phyloP scores from a whole-genome alignment of 176 grass and related monocot genomes.

The Eleusine indica region DNA sequence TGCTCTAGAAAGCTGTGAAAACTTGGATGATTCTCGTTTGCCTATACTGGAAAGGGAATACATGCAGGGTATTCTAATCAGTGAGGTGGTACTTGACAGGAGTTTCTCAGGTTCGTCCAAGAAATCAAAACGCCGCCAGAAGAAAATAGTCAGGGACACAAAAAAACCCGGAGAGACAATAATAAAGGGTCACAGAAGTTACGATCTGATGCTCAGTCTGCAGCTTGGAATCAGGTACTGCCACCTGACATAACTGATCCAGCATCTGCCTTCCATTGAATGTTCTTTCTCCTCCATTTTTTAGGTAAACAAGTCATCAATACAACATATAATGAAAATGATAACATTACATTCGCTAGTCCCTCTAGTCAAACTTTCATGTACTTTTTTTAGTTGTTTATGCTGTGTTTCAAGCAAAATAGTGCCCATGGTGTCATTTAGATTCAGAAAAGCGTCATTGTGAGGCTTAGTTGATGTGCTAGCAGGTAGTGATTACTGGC shows the following conservation, averaged over 20 bases:
- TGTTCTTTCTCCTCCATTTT: neutral
- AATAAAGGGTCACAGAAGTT: slow-evolving; percentile 97
- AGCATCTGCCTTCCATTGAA: neutral
- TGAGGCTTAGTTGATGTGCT: slow-evolving; percentile 20
- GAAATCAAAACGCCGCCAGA: slow-evolving; percentile 77
- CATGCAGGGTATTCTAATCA: slow-evolving; percentile 98
- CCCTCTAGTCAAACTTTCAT: neutral
- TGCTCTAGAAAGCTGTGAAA: slow-evolving; percentile 49
- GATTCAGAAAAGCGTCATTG: slow-evolving; percentile 10
- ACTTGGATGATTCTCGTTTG: slow-evolving; percentile 52
- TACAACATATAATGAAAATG: neutral
- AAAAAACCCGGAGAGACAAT: slow-evolving; percentile 89
- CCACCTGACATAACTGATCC: neutral
- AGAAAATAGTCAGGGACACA: slow-evolving; percentile 73
- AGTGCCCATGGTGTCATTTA: neutral
- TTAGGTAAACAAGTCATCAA: neutral
- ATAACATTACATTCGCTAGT: neutral
- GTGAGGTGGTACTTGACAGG: slow-evolving; percentile 73
- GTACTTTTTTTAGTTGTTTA: neutral
- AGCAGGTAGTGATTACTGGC: neutral
- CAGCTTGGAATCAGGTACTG: slow-evolving; percentile 96
- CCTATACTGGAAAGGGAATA: slow-evolving; percentile 94
- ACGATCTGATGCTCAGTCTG: slow-evolving; percentile 96
- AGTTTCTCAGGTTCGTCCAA: slow-evolving; percentile 73
- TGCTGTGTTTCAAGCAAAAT: slow-evolving; percentile 3